phyloP scores from a whole-genome alignment of 768 basidiomycete species.

The Boletus rubroflammeus region DNA sequence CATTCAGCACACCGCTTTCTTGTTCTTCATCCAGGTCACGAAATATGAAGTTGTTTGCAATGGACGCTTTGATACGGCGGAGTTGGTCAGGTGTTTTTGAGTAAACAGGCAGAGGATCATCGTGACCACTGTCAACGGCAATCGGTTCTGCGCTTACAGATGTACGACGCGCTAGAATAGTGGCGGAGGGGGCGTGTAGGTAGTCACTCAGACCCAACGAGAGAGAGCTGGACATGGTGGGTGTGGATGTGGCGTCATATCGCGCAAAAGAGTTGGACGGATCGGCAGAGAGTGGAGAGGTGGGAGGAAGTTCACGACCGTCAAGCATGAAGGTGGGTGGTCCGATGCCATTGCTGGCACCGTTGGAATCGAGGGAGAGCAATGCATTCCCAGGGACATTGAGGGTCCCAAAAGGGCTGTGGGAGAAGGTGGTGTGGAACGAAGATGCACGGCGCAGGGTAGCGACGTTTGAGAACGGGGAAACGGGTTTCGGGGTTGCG shows the following conservation, averaged over 20 bases:
- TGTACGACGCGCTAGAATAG: conserved; percentile 83
- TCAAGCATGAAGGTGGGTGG: conserved; percentile 61
- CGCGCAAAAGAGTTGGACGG: conserved; percentile 45
- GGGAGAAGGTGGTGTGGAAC: conserved; percentile 48
- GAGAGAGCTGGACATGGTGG: conserved; percentile 41
- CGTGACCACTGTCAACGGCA: conserved; percentile 63
- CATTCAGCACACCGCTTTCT: conserved; percentile 85
- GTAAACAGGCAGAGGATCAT: conserved; percentile 70
- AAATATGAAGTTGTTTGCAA: conserved; percentile 89
- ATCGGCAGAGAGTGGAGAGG: conserved; percentile 53
- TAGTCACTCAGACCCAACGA: conserved; percentile 53
- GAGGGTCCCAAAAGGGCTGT: conserved; percentile 73
- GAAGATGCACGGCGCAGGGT: conserved; percentile 47
- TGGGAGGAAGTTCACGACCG: conserved; percentile 56
- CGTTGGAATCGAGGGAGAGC: conserved; percentile 46
- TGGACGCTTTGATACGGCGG: conserved; percentile 81
- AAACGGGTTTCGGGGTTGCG: conserved; percentile 41
- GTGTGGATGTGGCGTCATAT: conserved; percentile 44
- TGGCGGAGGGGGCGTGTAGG: conserved; percentile 69
- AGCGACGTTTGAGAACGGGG: conserved; percentile 53
- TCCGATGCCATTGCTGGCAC: conserved; percentile 25
- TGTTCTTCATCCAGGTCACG: conserved; percentile 96
- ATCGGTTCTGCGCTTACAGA: conserved; percentile 97
- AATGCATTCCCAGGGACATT: conserved; percentile 81
- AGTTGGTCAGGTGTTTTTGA: conserved; percentile 83